Percentiles rank a stretch among this genome's conserved stretches.
phyloP scores from a whole-genome alignment of 768 basidiomycete species.

The Boletus tylopilopsis region DNA sequence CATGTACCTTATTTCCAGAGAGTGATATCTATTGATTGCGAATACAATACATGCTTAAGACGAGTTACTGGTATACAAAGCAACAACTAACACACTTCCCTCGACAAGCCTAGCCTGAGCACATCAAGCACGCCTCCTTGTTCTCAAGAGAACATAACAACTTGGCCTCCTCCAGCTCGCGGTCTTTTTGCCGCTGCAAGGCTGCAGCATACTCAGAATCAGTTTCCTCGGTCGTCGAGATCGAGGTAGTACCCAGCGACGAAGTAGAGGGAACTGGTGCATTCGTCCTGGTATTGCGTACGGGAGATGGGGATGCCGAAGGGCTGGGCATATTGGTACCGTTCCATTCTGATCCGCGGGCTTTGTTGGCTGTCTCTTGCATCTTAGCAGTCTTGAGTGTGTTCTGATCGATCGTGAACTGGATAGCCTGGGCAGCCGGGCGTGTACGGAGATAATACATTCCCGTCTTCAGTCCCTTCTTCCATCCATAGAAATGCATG shows the following conservation, averaged over 20 bases:
- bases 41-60: constrained; percentile 18
- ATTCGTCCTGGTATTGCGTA: constrained; percentile 30
- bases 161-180: constrained; percentile 78
- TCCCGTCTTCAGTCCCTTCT: constrained; percentile 97
- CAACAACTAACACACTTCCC: not conserved
- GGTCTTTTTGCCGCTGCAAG: constrained; percentile 60
- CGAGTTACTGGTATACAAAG: not conserved
- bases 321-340: constrained; percentile 21
- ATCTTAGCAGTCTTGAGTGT: constrained; percentile 57
- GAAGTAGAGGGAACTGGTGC: constrained; percentile 27
- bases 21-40: constrained; percentile 1
- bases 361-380: constrained; percentile 20
- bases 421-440: constrained; percentile 92
- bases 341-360: constrained; percentile 12
- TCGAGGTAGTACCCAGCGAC: constrained; percentile 9
- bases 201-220: constrained; percentile 81
- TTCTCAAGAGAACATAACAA: constrained; percentile 85
- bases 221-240: constrained; percentile 29
- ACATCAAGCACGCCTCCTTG: constrained; percentile 93
- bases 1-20: not conserved
- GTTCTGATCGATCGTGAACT: constrained; percentile 92
- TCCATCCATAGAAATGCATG: constrained; percentile 99
- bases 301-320: constrained; percentile 26
- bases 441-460: constrained; percentile 97
- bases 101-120: constrained; percentile 56